Evolutionary conservation across 1,284 basidiomycete species (phyloP).

Genomic region (Violaceomyces palustris): DNA sequence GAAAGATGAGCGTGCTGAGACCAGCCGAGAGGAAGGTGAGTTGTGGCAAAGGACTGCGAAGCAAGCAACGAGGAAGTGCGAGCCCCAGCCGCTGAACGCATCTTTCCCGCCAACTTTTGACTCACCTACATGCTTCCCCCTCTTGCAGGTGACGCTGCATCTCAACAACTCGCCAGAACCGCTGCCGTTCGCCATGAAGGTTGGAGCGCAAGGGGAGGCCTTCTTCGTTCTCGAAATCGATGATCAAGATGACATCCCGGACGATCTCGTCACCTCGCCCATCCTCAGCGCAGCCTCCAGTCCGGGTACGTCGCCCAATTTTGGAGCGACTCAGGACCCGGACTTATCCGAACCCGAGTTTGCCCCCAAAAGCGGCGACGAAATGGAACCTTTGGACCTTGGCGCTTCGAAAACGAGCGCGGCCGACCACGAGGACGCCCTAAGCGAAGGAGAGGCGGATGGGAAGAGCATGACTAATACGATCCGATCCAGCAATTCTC

Average conservation of each 20-base stretch:
- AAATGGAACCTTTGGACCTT: constrained; percentile 41
- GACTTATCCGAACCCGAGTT: neutral
- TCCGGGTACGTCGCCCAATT: constrained; percentile 19
- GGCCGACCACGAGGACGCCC: neutral
- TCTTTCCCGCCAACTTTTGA: neutral
- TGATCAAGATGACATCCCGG: constrained; percentile 66
- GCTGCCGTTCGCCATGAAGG: constrained; percentile 95
- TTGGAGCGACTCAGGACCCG: neutral
- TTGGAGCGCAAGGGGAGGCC: constrained; percentile 95
- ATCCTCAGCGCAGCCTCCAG: constrained; percentile 47
- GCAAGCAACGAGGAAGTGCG: constrained; percentile 14
- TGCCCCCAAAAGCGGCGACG: neutral
- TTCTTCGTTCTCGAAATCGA: constrained; percentile 99
- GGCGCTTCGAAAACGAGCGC: constrained; percentile 9
- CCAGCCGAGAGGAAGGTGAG: constrained; percentile 94
- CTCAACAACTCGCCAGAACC: constrained; percentile 54
- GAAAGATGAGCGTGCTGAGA: constrained; percentile 91
- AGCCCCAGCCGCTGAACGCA: neutral
- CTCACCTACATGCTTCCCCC: neutral
- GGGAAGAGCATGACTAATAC: neutral
- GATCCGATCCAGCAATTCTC: neutral
- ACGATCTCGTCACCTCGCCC: constrained; percentile 88
- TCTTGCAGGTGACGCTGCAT: constrained; percentile 29
- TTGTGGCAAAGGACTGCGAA: no score
- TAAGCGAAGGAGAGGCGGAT: neutral